Evolutionary conservation across 176 grass and related monocot species (phyloP).

Genomic region (Oropetium thomaeum): DNA sequence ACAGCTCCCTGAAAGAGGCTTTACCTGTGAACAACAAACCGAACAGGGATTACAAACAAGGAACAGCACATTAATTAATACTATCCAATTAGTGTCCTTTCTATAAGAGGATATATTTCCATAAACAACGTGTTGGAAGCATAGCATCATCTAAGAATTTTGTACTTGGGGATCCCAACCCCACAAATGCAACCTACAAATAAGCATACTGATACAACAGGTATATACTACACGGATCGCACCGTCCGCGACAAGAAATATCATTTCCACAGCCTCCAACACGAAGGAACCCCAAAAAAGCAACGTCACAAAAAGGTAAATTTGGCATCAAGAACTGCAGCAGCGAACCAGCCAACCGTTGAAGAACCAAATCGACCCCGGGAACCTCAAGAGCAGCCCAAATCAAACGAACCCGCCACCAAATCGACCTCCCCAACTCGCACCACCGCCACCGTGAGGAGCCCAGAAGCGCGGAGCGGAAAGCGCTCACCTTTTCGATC

Average conservation of each 20-base stretch:
- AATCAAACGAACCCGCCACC: slow-evolving; percentile 6
- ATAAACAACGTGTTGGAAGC: not conserved
- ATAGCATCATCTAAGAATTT: not conserved
- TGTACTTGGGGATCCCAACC: no score
- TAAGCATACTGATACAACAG: not conserved
- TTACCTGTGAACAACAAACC: slow-evolving; percentile 12
- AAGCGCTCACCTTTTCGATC: slow-evolving; percentile 8
- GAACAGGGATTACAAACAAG: not conserved
- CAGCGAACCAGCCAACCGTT: not conserved
- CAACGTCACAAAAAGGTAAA: not conserved
- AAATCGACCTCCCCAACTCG: not conserved
- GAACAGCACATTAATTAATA: not conserved
- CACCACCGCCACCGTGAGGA: not conserved
- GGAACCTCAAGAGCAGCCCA: not conserved
- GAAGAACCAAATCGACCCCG: slow-evolving; percentile 12
- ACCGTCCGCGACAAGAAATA: not conserved
- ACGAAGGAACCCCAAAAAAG: not conserved
- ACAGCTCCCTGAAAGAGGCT: not conserved
- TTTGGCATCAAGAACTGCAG: not conserved
- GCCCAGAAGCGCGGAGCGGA: not conserved
- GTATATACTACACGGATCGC: not conserved
- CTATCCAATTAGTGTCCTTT: not conserved
- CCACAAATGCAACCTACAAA: not conserved
- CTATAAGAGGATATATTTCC: not conserved
- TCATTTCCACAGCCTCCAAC: not conserved